phyloP scores from a whole-genome alignment of 495 filamentous ascomycete genomes.

The Tuber microsphaerosporum region DNA sequence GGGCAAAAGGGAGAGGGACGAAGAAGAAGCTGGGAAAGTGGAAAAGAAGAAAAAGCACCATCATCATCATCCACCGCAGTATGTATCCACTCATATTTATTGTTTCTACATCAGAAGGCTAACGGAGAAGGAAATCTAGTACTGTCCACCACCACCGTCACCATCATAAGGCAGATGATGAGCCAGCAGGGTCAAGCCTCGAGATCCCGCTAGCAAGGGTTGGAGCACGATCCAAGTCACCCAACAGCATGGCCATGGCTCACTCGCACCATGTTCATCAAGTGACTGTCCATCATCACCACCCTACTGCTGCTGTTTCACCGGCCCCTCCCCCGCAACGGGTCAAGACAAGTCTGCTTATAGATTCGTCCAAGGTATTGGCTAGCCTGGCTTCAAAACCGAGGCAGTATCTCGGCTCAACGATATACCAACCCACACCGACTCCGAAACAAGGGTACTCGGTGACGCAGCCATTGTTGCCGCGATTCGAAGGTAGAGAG shows the following conservation, averaged over 20 bases:
- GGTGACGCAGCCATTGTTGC: conserved; percentile 60
- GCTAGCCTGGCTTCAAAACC: conserved; percentile 48
- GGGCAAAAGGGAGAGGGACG: conserved; percentile 40
- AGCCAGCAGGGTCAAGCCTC: conserved; percentile 44
- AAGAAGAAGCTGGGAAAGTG: conserved; percentile 38
- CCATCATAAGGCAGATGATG: conserved; percentile 62
- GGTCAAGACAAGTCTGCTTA: conserved; percentile 38
- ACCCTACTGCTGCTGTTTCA: conserved; percentile 47
- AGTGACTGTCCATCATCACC: conserved; percentile 47
- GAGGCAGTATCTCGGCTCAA: conserved; percentile 46
- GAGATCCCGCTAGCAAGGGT: conserved; percentile 44
- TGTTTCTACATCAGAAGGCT: conserved; percentile 15
- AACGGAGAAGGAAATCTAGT: conserved; percentile 31
- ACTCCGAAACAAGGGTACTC: conserved; percentile 62
- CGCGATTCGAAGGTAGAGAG: conserved; percentile 69
- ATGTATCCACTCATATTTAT: conserved; percentile 25
- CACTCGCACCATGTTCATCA: conserved; percentile 53
- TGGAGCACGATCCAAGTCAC: conserved; percentile 36
- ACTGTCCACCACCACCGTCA: conserved; percentile 62
- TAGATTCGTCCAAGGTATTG: conserved; percentile 48
- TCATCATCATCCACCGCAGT: conserved; percentile 48
- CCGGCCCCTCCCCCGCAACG: conserved; percentile 42
- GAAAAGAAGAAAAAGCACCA: conserved; percentile 42
- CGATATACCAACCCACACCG: conserved; percentile 51
- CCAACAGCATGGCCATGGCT: conserved; percentile 42